Evolutionary conservation across 345 rosid species (phyloP).

Genomic region (Eucalyptus viminalis): DNA sequence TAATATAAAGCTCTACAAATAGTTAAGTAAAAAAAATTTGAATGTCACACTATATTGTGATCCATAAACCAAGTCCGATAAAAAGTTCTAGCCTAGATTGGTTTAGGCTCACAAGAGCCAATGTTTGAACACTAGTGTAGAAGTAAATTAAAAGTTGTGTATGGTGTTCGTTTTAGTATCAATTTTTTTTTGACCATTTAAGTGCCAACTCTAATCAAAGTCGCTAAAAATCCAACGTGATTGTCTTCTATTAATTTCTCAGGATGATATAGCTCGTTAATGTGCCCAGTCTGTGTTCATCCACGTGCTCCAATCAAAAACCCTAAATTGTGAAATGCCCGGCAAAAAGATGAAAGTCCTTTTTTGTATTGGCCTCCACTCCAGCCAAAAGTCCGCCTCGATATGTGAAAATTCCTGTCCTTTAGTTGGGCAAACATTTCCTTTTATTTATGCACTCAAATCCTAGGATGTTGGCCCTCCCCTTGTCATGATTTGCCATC

Average conservation of each 20-base stretch:
- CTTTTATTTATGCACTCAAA: not conserved
- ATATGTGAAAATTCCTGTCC: not conserved
- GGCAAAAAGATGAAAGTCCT: not conserved
- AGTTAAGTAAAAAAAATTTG: no score
- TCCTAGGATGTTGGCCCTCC: not conserved
- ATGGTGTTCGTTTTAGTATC: accelerated
- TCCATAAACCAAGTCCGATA: not conserved
- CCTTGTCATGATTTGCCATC: not conserved
- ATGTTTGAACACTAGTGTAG: not conserved
- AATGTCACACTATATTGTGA: no score
- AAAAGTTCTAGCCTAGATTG: not conserved
- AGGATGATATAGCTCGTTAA: not conserved
- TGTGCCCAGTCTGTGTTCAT: accelerated
- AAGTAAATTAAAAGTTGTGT: not conserved
- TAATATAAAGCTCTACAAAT: no score
- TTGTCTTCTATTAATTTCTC: no score
- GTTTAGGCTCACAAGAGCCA: not conserved
- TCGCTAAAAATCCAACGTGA: not conserved
- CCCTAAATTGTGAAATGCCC: not conserved
- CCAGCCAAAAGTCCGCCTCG: not conserved
- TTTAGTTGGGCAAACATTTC: not conserved
- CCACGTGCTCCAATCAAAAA: no score
- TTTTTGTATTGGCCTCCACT: not conserved
- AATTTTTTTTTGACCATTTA: no score
- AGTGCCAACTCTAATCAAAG: accelerated